A percentile compares a stretch with the other conserved stretches of the same genome.
Evolutionary conservation across 1,284 basidiomycete genomes (phyloP).

Genomic region (Blastosporella zonata): DNA sequence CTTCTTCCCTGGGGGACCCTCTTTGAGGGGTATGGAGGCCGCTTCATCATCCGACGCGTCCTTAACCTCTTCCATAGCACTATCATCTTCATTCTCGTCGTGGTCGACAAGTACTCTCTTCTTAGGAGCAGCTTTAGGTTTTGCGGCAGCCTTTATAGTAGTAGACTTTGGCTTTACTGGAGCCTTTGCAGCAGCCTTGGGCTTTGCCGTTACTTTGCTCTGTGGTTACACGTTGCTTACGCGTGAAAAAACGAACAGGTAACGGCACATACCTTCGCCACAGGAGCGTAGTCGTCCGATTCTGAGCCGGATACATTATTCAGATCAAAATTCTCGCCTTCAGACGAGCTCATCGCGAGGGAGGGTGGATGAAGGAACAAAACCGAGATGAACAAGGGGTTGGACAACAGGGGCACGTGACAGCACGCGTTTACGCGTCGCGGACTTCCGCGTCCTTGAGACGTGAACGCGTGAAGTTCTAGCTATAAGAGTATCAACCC

Average conservation of each 20-base stretch:
- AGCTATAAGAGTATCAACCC: background rate
- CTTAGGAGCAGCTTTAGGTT: conserved; percentile 52
- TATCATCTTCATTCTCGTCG: conserved; percentile 54
- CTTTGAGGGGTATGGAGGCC: conserved; percentile 32
- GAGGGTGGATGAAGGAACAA: conserved; percentile 5
- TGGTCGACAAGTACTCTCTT: conserved; percentile 70
- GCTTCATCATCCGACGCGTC: conserved; percentile 45
- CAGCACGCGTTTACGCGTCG: conserved; percentile 14
- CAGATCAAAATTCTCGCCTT: conserved; percentile 64
- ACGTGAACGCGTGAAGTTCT: background rate
- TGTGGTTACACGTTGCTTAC: conserved; percentile 17
- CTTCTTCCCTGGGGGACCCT: conserved; percentile 43
- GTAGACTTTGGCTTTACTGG: conserved; percentile 32
- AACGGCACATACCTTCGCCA: conserved; percentile 50
- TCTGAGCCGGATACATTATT: conserved; percentile 57
- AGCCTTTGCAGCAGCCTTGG: conserved; percentile 32
- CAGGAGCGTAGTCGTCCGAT: conserved; percentile 63
- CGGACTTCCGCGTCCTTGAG: background rate
- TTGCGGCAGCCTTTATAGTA: conserved; percentile 25
- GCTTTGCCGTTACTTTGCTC: conserved; percentile 42
- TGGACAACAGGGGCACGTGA: conserved; percentile 20
- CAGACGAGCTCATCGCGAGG: conserved; percentile 46
- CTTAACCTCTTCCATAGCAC: conserved; percentile 37
- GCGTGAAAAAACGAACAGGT: background rate
- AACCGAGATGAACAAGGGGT: conserved; percentile 6